Conservation (phyloP, 225 moss, liverwort and hornwort species). For the Rhytidiadelphus loreus region DNA sequence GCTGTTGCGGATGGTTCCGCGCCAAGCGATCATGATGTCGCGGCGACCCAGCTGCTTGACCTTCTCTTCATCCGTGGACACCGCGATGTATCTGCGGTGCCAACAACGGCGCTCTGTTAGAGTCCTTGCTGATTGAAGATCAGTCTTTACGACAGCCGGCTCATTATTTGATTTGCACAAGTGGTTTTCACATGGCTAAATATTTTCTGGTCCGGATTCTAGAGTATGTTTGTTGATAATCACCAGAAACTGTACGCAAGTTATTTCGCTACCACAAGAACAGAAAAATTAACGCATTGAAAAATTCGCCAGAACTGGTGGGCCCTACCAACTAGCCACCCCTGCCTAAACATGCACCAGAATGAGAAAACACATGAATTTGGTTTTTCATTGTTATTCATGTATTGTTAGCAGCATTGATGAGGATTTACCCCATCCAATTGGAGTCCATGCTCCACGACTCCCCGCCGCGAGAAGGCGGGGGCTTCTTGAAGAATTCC, state of each 20-base stretch:
- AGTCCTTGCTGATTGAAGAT: background rate
- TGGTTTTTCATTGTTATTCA: background rate
- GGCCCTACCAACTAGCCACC: background rate
- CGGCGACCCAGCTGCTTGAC: constrained; percentile 44
- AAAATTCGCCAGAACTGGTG: background rate
- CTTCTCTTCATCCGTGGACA: constrained; percentile 38
- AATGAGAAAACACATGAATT: background rate
- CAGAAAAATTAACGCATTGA: background rate
- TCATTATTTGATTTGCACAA: background rate
- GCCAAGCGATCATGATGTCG: constrained; percentile 57
- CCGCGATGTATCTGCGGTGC: constrained; percentile 32
- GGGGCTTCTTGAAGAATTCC: constrained; percentile 15
- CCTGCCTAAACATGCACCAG: background rate
- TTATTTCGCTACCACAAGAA: background rate
- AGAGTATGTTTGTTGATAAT: background rate
- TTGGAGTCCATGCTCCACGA: constrained; percentile 25
- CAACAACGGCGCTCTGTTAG: no score
- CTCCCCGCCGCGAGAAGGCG: background rate
- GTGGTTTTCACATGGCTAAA: background rate
- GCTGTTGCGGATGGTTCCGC: constrained; percentile 50
- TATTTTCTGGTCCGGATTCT: no score
- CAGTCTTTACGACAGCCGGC: background rate
- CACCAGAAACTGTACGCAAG: background rate
- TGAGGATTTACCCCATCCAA: constrained; percentile 25
- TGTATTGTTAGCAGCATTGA: background rate